Conservation (phyloP, 176 grass and related monocot species). For the Puccinellia tenuiflora region DNA sequence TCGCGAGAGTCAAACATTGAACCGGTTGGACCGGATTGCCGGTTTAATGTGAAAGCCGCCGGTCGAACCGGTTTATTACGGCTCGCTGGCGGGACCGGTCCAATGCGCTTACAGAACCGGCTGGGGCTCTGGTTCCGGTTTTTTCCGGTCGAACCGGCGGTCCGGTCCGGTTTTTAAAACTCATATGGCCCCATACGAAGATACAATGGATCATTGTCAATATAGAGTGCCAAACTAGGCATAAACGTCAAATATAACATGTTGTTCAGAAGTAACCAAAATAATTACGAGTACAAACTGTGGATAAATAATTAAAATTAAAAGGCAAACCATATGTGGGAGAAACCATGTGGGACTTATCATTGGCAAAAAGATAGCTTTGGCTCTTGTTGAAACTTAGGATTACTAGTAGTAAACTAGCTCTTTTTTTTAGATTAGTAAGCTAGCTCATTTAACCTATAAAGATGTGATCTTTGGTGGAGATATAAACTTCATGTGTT, state of each 20-base stretch:
- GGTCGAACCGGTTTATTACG: too few relatives aligned
- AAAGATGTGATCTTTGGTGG: not conserved
- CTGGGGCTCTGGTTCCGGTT: too few relatives aligned
- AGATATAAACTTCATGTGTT: not conserved
- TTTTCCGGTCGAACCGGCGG: too few relatives aligned
- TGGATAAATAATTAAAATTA: constrained; percentile 10
- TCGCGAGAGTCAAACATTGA: too few relatives aligned
- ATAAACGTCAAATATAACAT: constrained; percentile 11
- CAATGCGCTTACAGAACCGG: too few relatives aligned
- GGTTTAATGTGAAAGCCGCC: too few relatives aligned
- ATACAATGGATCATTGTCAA: constrained; percentile 5
- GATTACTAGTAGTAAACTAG: not conserved
- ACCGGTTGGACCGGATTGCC: too few relatives aligned
- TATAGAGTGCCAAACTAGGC: not conserved
- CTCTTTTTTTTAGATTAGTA: too few relatives aligned
- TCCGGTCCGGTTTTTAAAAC: too few relatives aligned
- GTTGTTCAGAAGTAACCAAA: not conserved
- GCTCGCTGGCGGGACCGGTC: too few relatives aligned
- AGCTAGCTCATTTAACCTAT: not conserved
- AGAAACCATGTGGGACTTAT: not conserved
- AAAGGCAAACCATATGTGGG: not conserved
- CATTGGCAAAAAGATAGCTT: not conserved
- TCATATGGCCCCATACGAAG: not conserved
- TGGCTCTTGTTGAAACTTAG: not conserved
- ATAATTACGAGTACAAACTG: not conserved